Conservation (phyloP, 495 filamentous ascomycete genomes). For the Trichoderma gamsii region DNA sequence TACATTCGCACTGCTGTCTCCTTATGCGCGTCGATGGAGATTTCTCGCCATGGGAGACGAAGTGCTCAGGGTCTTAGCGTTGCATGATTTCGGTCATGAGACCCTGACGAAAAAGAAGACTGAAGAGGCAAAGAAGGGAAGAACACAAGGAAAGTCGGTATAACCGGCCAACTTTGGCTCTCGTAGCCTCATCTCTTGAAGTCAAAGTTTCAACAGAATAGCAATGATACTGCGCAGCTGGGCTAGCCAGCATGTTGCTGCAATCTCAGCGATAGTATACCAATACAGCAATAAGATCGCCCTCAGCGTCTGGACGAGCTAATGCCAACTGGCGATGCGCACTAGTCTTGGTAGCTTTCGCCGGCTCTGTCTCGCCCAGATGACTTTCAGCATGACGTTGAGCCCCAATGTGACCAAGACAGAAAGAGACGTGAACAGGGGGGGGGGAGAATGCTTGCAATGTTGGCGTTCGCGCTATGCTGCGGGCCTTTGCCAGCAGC, state of each 20-base stretch:
- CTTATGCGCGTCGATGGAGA: constrained; percentile 3
- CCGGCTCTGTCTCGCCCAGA: constrained; percentile 1
- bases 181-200: neutral
- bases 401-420: constrained; percentile 14
- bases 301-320: neutral
- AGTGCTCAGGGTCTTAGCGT: neutral
- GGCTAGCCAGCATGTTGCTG: neutral
- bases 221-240: neutral
- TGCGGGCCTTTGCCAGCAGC: constrained; percentile 9
- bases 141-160: neutral
- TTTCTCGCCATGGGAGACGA: neutral
- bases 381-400: constrained; percentile 13
- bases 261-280: neutral
- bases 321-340: neutral
- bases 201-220: neutral
- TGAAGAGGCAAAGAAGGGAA: neutral
- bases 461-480: neutral
- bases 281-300: neutral
- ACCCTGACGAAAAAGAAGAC: neutral
- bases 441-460: neutral
- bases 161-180: neutral
- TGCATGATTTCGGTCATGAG: constrained; percentile 11
- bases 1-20: neutral
- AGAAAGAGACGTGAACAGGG: neutral
- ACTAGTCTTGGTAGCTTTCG: constrained; percentile 1